Evolutionary conservation across 768 basidiomycete genomes (phyloP), one percentile per base, ranked within the genome.

Genomic region (Calocybe gangraenosa): DNA sequence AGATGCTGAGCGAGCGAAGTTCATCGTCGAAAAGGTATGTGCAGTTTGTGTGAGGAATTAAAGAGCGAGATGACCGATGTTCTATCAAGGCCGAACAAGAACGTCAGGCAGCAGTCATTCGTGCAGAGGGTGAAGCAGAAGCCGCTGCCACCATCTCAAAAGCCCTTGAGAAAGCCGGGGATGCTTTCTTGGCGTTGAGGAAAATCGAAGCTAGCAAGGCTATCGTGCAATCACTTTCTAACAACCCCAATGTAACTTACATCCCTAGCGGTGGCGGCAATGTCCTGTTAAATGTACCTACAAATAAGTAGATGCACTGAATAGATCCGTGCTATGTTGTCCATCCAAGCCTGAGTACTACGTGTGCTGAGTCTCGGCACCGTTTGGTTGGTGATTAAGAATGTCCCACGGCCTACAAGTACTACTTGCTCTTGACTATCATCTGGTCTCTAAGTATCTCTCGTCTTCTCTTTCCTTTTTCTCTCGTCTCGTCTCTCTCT

Each of bases 1-100:
- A 93, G 95, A 98, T 68, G 96, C 96, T 51, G 96, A 99, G 70
- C 83, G 96, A 25, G 96, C 96, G 46, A 98, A 97, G 67, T 99
- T 97, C 66, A 89, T 98, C 53, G 96, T 99, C 51, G 96, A 99
- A 72, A 97, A 96, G 78, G 92, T 91, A 28, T 11, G 5, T 28
- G 6, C 49, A 35, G 52, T 31, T 19, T 40, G 10, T 40, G 25
- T 39, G 32, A 2, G 42, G 21, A 40, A 20, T 9, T 23, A 7
- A 41, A 9, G 19, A 39, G 9, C 19, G 14, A 36, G 17, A 37
- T 46, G 43, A 56, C 43, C 48, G 51, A 44, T 45, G 47, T 42
- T 52, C 53, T 28, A 18, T 28, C 25, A 21, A 95, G 92, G 94
- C 96, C 21, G 96, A 98, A 63, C 96, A 99, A 85, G 96, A 99